Conservation (phyloP, 495 filamentous ascomycete genomes). For the Xeromyces bisporus region DNA sequence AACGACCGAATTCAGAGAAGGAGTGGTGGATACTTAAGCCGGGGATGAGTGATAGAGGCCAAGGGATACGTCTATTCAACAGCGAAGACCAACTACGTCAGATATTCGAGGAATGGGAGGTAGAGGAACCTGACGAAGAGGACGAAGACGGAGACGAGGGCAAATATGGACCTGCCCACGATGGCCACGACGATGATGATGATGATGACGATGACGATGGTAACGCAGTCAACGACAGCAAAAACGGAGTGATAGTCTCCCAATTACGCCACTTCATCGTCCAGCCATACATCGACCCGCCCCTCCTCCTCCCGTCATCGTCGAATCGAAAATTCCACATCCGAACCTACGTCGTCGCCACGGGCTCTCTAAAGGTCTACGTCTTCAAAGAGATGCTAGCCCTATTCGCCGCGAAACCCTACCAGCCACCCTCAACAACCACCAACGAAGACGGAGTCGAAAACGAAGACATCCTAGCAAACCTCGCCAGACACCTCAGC, state of each 20-base stretch:
- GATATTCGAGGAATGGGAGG: conserved; percentile 82
- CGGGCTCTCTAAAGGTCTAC: conserved; percentile 62
- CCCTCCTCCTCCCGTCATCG: conserved; percentile 52
- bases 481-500: conserved; percentile 63
- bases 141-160: too few relatives aligned
- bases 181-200: conserved; percentile 17
- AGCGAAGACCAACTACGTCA: conserved; percentile 58
- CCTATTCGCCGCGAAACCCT: conserved; percentile 63
- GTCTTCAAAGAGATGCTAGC: conserved; percentile 85
- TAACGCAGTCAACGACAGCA: conserved; percentile 11
- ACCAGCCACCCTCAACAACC: conserved; percentile 32
- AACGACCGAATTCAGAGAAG: conserved; percentile 27
- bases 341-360: conserved; percentile 69
- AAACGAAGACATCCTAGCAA: conserved; percentile 28
- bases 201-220: conserved; percentile 18
- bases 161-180: too few relatives aligned
- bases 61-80: conserved; percentile 79
- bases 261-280: conserved; percentile 92
- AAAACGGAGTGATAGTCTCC: conserved; percentile 53
- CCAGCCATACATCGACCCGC: conserved; percentile 88
- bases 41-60: conserved; percentile 88
- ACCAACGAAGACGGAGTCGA: too few relatives aligned
- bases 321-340: conserved; percentile 85
- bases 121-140: conserved; percentile 36
- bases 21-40: conserved; percentile 99